Percentiles rank a stretch among this genome's conserved stretches.
Conservation (phyloP, 1,284 basidiomycete genomes). For the Exsudoporus floridanus region DNA sequence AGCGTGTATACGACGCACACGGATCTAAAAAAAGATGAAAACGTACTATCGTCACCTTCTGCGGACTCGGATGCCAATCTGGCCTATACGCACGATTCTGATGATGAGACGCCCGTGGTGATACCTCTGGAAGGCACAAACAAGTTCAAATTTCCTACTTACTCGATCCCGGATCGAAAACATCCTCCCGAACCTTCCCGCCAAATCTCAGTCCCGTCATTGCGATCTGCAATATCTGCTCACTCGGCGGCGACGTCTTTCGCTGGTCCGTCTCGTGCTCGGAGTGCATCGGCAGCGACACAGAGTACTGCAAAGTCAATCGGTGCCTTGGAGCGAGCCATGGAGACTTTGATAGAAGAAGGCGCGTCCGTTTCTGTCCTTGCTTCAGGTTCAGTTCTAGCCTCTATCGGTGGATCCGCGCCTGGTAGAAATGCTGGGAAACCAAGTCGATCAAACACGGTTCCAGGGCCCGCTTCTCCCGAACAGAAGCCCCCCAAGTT, state of each 20-base stretch:
- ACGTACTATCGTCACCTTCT: slow-evolving; percentile 43
- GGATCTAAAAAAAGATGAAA: slow-evolving; percentile 21
- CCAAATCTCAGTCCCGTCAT: slow-evolving; percentile 27
- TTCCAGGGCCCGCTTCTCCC: slow-evolving; percentile 43
- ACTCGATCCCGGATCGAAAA: slow-evolving; percentile 7
- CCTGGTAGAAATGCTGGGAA: slow-evolving; percentile 37
- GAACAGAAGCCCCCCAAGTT: slow-evolving; percentile 49
- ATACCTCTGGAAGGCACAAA: slow-evolving; percentile 25
- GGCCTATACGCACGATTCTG: slow-evolving; percentile 52
- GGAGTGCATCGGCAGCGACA: slow-evolving; percentile 34
- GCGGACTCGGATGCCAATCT: slow-evolving; percentile 44
- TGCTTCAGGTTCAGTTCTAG: slow-evolving; percentile 32
- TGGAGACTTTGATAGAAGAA: slow-evolving; percentile 53
- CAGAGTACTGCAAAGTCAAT: slow-evolving; percentile 28
- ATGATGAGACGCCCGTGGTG: slow-evolving; percentile 41
- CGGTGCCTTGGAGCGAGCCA: slow-evolving; percentile 44
- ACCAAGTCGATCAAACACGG: slow-evolving; percentile 45
- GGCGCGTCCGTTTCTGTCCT: slow-evolving; percentile 32
- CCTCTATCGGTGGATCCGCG: slow-evolving; percentile 31
- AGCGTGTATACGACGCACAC: slow-evolving; percentile 35
- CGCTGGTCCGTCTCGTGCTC: slow-evolving; percentile 18
- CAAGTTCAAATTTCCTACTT: slow-evolving; percentile 30
- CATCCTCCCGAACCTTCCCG: slow-evolving; percentile 19
- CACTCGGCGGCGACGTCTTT: slow-evolving; percentile 25
- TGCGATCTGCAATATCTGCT: slow-evolving; percentile 21